Conservation (phyloP, 2,329 filamentous ascomycete genomes). For the Aureobasidium lini region DNA sequence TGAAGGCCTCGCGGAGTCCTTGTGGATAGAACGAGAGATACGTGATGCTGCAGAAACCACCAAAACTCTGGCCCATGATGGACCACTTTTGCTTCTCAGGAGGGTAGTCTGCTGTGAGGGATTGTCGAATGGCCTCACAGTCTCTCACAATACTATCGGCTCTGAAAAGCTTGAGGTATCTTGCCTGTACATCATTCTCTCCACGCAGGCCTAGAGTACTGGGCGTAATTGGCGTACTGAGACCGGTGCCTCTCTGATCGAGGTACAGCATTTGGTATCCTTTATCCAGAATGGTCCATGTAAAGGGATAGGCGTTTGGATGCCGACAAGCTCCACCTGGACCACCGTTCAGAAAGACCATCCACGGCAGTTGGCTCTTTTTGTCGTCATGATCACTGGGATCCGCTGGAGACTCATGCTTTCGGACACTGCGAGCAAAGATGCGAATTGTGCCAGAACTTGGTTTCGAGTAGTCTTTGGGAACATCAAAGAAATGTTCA, state of each 20-base stretch:
- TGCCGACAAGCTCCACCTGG: conserved; percentile 70
- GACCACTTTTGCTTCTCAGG: conserved; percentile 68
- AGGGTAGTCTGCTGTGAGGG: conserved; percentile 62
- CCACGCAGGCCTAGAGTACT: conserved; percentile 61
- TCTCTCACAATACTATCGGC: conserved; percentile 88
- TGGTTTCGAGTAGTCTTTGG: conserved; percentile 65
- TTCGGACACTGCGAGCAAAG: conserved; percentile 68
- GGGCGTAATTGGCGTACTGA: conserved; percentile 73
- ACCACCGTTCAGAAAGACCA: conserved; percentile 74
- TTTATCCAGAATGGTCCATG: conserved; percentile 62
- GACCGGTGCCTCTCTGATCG: conserved; percentile 85
- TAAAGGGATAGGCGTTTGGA: conserved; percentile 66
- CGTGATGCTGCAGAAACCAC: conserved; percentile 75
- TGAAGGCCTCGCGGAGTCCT: conserved; percentile 71
- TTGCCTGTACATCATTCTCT: conserved; percentile 58
- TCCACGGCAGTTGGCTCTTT: conserved; percentile 49
- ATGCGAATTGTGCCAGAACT: conserved; percentile 55
- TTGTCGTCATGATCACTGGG: conserved; percentile 36
- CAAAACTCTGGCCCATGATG: conserved; percentile 84
- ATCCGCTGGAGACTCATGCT: conserved; percentile 55
- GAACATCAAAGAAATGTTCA: conserved; percentile 82
- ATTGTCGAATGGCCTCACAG: conserved; percentile 74
- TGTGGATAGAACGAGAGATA: conserved; percentile 77
- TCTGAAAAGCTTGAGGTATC: conserved; percentile 76
- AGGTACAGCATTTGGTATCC: conserved; percentile 79